phyloP scores from a whole-genome alignment of 371 early-diverging fungal genomes.

The Lichtheimia corymbifera region DNA sequence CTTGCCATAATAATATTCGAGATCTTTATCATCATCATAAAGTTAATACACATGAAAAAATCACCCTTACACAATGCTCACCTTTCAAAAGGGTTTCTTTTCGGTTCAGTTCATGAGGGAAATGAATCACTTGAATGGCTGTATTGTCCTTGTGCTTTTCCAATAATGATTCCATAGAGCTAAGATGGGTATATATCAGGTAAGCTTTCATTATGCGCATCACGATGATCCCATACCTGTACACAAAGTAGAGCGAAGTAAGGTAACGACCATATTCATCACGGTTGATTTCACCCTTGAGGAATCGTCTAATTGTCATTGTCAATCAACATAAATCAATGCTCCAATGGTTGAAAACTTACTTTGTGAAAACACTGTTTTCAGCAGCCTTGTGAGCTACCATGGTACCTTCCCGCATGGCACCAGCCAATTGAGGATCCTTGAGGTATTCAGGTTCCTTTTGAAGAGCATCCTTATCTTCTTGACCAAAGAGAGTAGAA shows the following conservation, averaged over 20 bases:
- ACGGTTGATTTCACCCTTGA: conserved; percentile 46
- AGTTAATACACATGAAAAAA: background rate
- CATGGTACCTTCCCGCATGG: conserved; percentile 63
- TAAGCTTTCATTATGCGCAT: background rate
- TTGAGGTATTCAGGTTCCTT: conserved; percentile 21
- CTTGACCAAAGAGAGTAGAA: conserved; percentile 5
- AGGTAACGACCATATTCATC: conserved; percentile 54
- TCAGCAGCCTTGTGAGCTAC: conserved; percentile 59
- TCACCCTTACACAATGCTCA: conserved; percentile 6
- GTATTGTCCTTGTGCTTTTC: conserved; percentile 51
- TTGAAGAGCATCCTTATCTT: conserved; percentile 7
- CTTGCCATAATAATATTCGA: conserved; percentile 56
- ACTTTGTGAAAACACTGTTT: conserved; percentile 63
- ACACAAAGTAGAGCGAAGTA: conserved; percentile 47
- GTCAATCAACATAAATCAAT: background rate
- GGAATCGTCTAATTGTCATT: conserved; percentile 34
- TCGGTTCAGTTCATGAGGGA: conserved; percentile 55
- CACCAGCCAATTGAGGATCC: conserved; percentile 48
- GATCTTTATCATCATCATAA: conserved; percentile 24
- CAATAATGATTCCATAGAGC: conserved; percentile 50
- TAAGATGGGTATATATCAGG: background rate
- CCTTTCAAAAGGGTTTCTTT: conserved; percentile 39
- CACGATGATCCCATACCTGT: conserved; percentile 28
- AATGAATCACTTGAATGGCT: conserved; percentile 52
- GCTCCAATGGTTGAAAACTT: background rate